Evolutionary conservation across 257 asterid genomes (phyloP).

Genomic region (Lavandula angustifolia): DNA sequence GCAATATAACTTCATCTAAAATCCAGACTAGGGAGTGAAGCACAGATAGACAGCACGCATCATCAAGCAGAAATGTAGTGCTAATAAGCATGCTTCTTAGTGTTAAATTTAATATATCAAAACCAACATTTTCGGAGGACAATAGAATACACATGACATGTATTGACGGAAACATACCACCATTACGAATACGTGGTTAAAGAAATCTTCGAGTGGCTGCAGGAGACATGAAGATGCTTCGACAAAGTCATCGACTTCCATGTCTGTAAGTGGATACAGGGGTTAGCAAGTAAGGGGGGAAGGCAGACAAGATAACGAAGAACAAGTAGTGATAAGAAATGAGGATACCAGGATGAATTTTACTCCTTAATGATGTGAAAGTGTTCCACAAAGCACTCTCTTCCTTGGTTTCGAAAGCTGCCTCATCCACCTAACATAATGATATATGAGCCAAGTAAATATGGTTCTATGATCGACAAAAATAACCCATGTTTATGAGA

Average conservation of each 20-base stretch:
- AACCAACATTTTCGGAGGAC: not conserved
- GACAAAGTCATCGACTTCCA: constrained; percentile 91
- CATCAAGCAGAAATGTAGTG: not conserved
- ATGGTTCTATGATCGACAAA: constrained; percentile 11
- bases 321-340: constrained; percentile 18
- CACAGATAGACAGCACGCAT: not conserved
- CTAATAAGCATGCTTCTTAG: not conserved
- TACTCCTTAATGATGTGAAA: constrained; percentile 60
- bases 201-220: constrained; percentile 85
- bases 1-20: not conserved
- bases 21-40: not conserved
- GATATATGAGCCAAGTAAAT: not conserved
- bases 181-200: constrained; percentile 86
- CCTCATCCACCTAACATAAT: constrained; percentile 74
- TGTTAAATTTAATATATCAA: not conserved
- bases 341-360: constrained; percentile 63
- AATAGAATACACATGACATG: not conserved
- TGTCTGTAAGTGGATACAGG: constrained; percentile 45
- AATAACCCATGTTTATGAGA: constrained; percentile 10
- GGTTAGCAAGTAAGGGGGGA: constrained; percentile 13
- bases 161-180: constrained; percentile 66
- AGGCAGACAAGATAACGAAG: constrained; percentile 12
- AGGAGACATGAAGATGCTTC: constrained; percentile 63
- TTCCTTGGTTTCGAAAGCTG: constrained; percentile 74
- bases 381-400: constrained; percentile 84